phyloP scores from a whole-genome alignment of 306 rosid genomes.

The Begonia fuchsioides region DNA sequence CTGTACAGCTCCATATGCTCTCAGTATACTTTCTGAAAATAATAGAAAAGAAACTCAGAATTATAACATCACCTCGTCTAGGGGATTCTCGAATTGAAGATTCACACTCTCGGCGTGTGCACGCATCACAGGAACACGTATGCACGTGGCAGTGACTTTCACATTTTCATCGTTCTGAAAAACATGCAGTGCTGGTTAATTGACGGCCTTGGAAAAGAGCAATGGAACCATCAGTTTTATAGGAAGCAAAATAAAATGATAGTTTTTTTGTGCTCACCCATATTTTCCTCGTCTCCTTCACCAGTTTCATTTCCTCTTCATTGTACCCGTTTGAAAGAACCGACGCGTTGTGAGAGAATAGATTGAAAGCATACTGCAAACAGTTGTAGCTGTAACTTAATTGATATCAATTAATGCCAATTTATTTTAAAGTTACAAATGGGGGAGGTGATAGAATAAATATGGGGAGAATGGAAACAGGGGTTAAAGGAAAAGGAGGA shows the following conservation, averaged over 20 bases:
- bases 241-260: not conserved
- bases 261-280: slow-evolving; percentile 46
- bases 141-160: slow-evolving; percentile 87
- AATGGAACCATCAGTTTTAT: no score
- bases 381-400: slow-evolving; percentile 8
- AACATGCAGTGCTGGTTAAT: no score
- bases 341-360: slow-evolving; percentile 84
- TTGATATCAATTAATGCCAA: not conserved
- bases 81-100: slow-evolving; percentile 83
- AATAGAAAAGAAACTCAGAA: not conserved
- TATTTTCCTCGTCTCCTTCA: slow-evolving; percentile 86
- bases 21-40: not conserved
- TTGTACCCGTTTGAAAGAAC: slow-evolving; percentile 83
- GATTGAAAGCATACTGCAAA: slow-evolving; percentile 93
- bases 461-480: not conserved
- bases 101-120: no score
- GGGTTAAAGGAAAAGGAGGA: not conserved
- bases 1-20: no score
- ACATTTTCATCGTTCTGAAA: slow-evolving; percentile 63
- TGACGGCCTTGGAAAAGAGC: no score
- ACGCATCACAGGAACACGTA: slow-evolving; percentile 97
- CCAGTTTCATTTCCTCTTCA: slow-evolving; percentile 98
- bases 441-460: no score
- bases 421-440: no score
- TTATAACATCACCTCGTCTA: slow-evolving; percentile 59